phyloP scores from a whole-genome alignment of 2,329 filamentous ascomycete genomes.

The Diaporthe citri region DNA sequence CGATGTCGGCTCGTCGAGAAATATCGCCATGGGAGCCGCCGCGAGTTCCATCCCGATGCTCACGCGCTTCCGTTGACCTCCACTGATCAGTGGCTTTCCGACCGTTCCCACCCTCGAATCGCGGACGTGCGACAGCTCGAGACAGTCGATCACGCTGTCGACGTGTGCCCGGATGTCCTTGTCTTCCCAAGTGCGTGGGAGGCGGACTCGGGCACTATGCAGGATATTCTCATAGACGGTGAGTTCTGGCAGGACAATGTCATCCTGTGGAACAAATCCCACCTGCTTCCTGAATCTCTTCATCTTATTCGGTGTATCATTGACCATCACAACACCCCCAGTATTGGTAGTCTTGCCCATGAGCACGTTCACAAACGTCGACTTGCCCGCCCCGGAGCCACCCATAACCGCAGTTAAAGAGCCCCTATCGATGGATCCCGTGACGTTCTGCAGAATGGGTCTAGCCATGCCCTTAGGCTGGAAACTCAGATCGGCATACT shows the following conservation, averaged over 20 bases:
- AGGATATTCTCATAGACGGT: conserved; percentile 73
- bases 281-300: conserved; percentile 70
- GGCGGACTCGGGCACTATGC: conserved; percentile 67
- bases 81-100: conserved; percentile 64
- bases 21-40: conserved; percentile 67
- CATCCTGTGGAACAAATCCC: conserved; percentile 73
- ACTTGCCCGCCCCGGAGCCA: conserved; percentile 70
- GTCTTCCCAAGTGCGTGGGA: conserved; percentile 65
- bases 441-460: conserved; percentile 65
- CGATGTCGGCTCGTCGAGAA: conserved; percentile 67
- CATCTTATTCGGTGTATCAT: conserved; percentile 62
- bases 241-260: conserved; percentile 69
- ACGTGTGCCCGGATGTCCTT: conserved; percentile 65
- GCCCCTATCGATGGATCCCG: conserved; percentile 65
- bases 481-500: conserved; percentile 63
- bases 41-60: conserved; percentile 71
- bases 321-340: conserved; percentile 64
- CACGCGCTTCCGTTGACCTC: conserved; percentile 68
- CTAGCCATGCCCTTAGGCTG: conserved; percentile 58
- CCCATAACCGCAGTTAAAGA: conserved; percentile 72
- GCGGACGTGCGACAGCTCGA: conserved; percentile 65
- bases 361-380: conserved; percentile 71
- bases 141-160: conserved; percentile 67
- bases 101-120: conserved; percentile 65
- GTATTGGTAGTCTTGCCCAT: conserved; percentile 69